Conservation (phyloP, 1,284 basidiomycete genomes). For the Pyrrhoderma lamaoense region DNA sequence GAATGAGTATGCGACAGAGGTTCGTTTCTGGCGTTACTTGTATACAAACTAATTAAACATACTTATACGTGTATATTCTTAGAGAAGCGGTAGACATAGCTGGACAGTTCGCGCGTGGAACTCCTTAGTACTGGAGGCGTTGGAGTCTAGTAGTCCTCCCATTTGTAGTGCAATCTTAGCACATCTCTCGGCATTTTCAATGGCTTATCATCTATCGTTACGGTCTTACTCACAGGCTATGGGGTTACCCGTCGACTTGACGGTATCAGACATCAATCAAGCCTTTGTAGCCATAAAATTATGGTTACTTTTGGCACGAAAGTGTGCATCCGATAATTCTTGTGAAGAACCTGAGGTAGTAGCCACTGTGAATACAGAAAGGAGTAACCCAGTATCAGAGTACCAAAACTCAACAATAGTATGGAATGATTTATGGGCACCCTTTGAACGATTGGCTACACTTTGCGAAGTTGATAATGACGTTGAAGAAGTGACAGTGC, state of each 20-base stretch:
- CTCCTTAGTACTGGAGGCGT: slow-evolving; percentile 44
- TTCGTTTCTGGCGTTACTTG: slow-evolving; percentile 10
- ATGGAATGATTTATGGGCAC: slow-evolving; percentile 71
- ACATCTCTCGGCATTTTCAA: slow-evolving; percentile 43
- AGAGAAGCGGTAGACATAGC: slow-evolving; percentile 34
- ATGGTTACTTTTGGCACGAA: slow-evolving; percentile 54
- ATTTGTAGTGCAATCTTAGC: slow-evolving; percentile 32
- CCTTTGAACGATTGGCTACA: slow-evolving; percentile 48
- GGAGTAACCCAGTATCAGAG: slow-evolving; percentile 7
- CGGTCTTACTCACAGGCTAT: slow-evolving; percentile 30
- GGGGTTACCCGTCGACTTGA: slow-evolving; percentile 30
- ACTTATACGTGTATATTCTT: slow-evolving; percentile 14
- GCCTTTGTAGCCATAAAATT: slow-evolving; percentile 60
- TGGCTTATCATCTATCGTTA: slow-evolving; percentile 40
- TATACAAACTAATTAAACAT: slow-evolving; percentile 6
- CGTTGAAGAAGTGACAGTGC: slow-evolving; percentile 35
- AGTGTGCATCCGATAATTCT: slow-evolving; percentile 22
- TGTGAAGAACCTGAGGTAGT: slow-evolving; percentile 1
- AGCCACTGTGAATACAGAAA: background rate
- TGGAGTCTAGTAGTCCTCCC: slow-evolving; percentile 36
- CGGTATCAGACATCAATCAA: slow-evolving; percentile 53
- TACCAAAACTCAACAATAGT: slow-evolving; percentile 36
- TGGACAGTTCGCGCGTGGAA: slow-evolving; percentile 56
- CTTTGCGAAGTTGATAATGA: slow-evolving; percentile 42
- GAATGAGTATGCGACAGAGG: slow-evolving; percentile 29